A percentile compares a stretch with the other conserved stretches of the same genome.
phyloP scores from a whole-genome alignment of 768 basidiomycete species.

The Phylloporus arenicola region DNA sequence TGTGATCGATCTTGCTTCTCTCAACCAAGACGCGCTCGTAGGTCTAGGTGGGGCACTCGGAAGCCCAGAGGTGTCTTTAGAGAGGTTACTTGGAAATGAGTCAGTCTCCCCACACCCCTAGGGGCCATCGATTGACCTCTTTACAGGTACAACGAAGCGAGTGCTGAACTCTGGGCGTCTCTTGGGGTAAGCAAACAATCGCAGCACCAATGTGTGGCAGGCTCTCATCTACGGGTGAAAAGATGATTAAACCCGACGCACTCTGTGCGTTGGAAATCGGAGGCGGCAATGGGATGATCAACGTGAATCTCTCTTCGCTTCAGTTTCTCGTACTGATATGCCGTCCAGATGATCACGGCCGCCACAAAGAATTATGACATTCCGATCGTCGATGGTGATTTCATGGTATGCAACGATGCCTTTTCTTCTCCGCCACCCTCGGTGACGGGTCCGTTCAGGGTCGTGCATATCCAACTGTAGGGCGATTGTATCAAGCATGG shows the following conservation, averaged over 20 bases:
- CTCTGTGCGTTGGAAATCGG: constrained; percentile 39
- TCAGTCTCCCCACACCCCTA: constrained; percentile 8
- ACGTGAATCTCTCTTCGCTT: constrained; percentile 21
- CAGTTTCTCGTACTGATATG: constrained; percentile 7
- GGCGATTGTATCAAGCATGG: constrained; percentile 8
- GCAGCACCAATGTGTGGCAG: not conserved
- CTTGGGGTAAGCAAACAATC: constrained; percentile 18
- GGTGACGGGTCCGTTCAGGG: constrained; percentile 24
- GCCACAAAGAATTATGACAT: constrained; percentile 33
- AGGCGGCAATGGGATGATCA: constrained; percentile 42
- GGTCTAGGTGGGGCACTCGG: constrained; percentile 41
- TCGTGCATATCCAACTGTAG: constrained; percentile 31
- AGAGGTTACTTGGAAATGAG: constrained; percentile 37
- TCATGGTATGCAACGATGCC: constrained; percentile 31
- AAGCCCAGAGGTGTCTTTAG: constrained; percentile 35
- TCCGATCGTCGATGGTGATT: constrained; percentile 41
- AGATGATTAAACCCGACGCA: constrained; percentile 32
- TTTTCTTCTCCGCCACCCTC: not conserved
- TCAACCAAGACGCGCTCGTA: constrained; percentile 39
- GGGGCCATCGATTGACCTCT: not conserved
- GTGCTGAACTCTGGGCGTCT: constrained; percentile 25
- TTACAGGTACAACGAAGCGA: constrained; percentile 31
- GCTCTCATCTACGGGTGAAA: not conserved
- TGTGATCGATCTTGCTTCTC: constrained; percentile 40
- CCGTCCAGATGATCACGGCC: constrained; percentile 31